Evolutionary conservation across 163 green algal genomes (phyloP).

Genomic region (Scenedesmus sp.): DNA sequence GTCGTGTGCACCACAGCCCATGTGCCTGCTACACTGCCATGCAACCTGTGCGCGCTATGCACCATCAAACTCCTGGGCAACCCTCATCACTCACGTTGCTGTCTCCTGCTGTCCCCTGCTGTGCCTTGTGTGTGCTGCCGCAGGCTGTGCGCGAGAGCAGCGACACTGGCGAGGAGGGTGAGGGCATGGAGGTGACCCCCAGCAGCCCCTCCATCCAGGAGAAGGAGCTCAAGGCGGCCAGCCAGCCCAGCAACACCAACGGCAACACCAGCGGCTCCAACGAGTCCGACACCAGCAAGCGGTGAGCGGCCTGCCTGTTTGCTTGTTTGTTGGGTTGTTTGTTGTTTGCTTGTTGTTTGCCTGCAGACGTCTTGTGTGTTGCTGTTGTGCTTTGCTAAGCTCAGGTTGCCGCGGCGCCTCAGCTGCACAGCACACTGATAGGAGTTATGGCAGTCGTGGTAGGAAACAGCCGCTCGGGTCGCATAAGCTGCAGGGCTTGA

Average conservation of each 20-base stretch:
- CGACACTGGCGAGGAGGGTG: conserved; percentile 29
- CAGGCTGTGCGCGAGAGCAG: conserved; percentile 36
- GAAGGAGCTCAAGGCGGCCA: conserved; percentile 48
- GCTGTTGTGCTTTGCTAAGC: too few relatives aligned
- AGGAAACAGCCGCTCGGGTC: too few relatives aligned
- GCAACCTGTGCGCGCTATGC: background rate
- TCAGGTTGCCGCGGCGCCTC: too few relatives aligned
- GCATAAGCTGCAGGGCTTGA: background rate
- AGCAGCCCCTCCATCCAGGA: conserved; percentile 51
- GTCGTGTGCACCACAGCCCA: background rate
- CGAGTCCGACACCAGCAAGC: conserved; percentile 37
- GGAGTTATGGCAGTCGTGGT: too few relatives aligned
- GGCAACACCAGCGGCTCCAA: conserved; percentile 47
- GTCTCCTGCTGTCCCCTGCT: background rate
- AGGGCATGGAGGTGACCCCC: conserved; percentile 30
- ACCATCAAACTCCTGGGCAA: background rate
- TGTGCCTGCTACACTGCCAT: background rate
- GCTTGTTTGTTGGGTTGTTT: background rate
- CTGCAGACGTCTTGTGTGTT: too few relatives aligned
- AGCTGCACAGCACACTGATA: too few relatives aligned
- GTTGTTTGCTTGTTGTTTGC: background rate
- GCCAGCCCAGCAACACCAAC: conserved; percentile 51
- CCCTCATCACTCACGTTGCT: background rate
- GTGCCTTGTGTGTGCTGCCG: background rate
- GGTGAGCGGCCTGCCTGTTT: background rate